Percentiles rank a stretch among this genome's conserved stretches.
Conservation (phyloP, 306 rosid genomes). For the Corylus americana region DNA sequence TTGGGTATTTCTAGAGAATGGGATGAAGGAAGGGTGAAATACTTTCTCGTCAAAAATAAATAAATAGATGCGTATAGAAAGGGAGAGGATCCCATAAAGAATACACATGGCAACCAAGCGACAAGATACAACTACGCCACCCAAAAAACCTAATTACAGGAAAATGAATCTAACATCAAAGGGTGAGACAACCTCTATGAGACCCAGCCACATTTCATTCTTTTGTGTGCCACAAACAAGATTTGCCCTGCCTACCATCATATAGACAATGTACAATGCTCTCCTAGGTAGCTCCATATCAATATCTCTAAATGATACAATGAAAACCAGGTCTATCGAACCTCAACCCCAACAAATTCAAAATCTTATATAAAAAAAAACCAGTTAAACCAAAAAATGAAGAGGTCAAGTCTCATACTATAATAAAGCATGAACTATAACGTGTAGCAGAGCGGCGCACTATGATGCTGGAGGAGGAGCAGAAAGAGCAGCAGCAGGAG, state of each 20-base stretch:
- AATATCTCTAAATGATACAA: not conserved
- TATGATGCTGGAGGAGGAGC: too few species aligned
- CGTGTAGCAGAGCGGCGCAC: not conserved
- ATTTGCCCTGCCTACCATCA: not conserved
- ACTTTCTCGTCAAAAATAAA: too few species aligned
- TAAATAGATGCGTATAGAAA: too few species aligned
- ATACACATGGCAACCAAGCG: not conserved
- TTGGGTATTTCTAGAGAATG: too few species aligned
- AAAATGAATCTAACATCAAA: not conserved
- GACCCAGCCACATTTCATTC: not conserved
- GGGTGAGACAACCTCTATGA: not conserved
- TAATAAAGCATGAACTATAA: not conserved
- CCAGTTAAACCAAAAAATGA: not conserved
- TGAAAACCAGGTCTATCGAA: not conserved
- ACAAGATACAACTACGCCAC: not conserved
- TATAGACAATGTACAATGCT: not conserved
- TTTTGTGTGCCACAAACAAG: not conserved
- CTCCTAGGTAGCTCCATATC: not conserved
- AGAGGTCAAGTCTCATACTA: not conserved
- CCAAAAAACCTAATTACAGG: not conserved
- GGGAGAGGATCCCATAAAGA: constrained; percentile 1
- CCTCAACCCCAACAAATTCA: not conserved
- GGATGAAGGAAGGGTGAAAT: too few species aligned
- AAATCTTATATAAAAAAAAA: not conserved
- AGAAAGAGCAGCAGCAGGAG: too few species aligned